Percentiles rank a stretch among this genome's conserved stretches.
These are phyloP conservation scores for Jamesozyma piceae DNA, from an alignment of 805 yeast genomes.

Conservation along the genomic window DNA sequence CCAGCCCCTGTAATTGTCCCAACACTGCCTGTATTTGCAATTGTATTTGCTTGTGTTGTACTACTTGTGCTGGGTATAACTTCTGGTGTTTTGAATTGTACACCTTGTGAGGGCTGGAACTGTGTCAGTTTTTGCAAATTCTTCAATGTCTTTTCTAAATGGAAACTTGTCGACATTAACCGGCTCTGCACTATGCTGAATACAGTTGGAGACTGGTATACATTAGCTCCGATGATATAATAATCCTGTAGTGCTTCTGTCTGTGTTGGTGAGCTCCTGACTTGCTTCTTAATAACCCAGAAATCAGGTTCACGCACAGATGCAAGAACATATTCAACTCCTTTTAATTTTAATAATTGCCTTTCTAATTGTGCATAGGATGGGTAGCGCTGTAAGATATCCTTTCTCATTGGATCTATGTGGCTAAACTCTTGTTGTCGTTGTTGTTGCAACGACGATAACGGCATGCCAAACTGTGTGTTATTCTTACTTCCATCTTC, in stretches of 20 bases:
- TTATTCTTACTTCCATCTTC: background rate
- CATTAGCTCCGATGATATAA: conserved; percentile 83
- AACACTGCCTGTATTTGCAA: conserved; percentile 3
- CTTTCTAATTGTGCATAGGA: conserved; percentile 35
- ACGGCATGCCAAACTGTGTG: background rate
- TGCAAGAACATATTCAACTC: conserved; percentile 73
- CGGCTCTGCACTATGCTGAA: conserved; percentile 67
- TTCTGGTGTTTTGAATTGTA: conserved; percentile 10
- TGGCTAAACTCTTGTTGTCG: conserved; percentile 7
- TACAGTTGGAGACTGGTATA: conserved; percentile 80
- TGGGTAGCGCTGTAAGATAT: conserved; percentile 22
- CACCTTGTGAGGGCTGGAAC: conserved; percentile 55
- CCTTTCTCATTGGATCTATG: conserved; percentile 18
- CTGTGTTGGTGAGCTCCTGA: conserved; percentile 40
- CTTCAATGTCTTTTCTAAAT: conserved; percentile 39
- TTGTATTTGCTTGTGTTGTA: background rate
- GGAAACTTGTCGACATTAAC: conserved; percentile 40
- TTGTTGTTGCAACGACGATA: conserved; percentile 4
- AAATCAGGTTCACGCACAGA: conserved; percentile 79
- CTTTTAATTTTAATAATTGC: conserved; percentile 69
- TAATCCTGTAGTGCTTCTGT: conserved; percentile 56
- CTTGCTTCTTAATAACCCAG: conserved; percentile 84
- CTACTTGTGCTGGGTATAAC: conserved; percentile 2
- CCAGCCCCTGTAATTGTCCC: conserved; percentile 5
- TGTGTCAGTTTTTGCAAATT: conserved; percentile 40